These are phyloP conservation scores for Musa schizocarpa DNA, from an alignment of 176 grass and related monocot species.

Conservation along the genomic window DNA sequence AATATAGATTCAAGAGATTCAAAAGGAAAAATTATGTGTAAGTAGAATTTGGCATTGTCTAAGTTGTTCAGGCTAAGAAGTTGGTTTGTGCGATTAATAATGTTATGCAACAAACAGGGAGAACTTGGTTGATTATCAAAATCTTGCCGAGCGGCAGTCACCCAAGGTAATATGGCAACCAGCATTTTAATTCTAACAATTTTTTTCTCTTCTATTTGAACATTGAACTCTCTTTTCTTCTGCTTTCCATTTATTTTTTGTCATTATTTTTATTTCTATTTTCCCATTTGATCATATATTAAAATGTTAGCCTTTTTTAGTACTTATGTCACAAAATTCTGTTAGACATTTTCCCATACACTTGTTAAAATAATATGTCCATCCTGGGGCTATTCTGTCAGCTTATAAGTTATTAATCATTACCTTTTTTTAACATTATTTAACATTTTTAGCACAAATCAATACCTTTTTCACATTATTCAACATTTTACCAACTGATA, in stretches of 20 bases:
- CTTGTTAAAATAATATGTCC: too few species aligned
- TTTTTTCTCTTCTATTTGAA: background rate
- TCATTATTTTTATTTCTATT: too few species aligned
- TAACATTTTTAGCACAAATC: too few species aligned
- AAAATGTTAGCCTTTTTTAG: too few species aligned
- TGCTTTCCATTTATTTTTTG: background rate
- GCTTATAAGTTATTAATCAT: too few species aligned
- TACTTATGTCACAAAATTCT: background rate
- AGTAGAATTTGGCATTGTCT: constrained; percentile 30
- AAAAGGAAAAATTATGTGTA: constrained; percentile 60
- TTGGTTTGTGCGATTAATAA: constrained; percentile 22
- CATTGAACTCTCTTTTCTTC: background rate
- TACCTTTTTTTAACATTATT: too few species aligned
- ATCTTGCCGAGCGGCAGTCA: constrained; percentile 58
- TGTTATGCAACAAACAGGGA: constrained; percentile 38
- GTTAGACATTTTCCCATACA: too few species aligned
- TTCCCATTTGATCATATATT: too few species aligned
- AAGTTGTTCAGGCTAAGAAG: background rate
- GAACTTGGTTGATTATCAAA: constrained; percentile 44
- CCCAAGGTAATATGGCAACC: constrained; percentile 50
- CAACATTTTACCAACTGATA: constrained; percentile 8
- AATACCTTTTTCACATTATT: background rate
- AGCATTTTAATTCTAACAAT: background rate
- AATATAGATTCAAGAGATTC: constrained; percentile 70
- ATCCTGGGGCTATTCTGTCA: too few species aligned